phyloP scores from a whole-genome alignment of 768 basidiomycete genomes.

The Russula griseocarnosa region DNA sequence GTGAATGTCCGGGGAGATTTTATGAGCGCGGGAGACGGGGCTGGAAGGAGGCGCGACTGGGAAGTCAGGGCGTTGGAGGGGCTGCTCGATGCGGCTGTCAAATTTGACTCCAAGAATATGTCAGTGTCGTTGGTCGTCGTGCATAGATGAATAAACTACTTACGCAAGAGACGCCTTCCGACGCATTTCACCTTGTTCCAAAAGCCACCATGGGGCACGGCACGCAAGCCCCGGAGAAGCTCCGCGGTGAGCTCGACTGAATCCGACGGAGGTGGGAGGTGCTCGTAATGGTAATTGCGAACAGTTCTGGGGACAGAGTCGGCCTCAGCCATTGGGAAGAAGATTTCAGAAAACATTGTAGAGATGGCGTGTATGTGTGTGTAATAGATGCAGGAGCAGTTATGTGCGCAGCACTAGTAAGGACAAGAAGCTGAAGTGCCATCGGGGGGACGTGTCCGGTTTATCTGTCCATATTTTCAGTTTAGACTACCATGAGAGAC shows the following conservation, averaged over 20 bases:
- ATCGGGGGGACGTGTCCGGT: background rate
- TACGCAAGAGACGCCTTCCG: slow-evolving; percentile 17
- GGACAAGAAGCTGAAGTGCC: background rate
- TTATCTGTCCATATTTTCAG: slow-evolving; percentile 9
- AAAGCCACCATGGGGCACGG: background rate
- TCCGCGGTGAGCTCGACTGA: slow-evolving; percentile 3
- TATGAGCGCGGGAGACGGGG: background rate
- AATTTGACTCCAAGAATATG: slow-evolving; percentile 3
- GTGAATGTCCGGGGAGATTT: slow-evolving; percentile 10
- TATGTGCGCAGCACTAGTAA: slow-evolving; percentile 16
- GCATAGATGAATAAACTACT: background rate
- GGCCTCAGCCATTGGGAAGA: background rate
- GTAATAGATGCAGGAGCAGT: background rate
- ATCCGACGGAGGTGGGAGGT: slow-evolving; percentile 3
- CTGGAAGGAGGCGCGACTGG: slow-evolving; percentile 17
- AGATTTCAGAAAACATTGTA: slow-evolving; percentile 8
- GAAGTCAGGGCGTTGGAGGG: slow-evolving; percentile 9
- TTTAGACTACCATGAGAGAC: no score
- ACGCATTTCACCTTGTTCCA: slow-evolving; percentile 10
- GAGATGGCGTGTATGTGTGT: background rate
- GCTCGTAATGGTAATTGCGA: slow-evolving; percentile 8
- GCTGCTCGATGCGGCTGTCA: background rate
- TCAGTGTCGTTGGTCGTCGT: background rate
- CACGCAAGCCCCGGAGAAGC: slow-evolving; percentile 14
- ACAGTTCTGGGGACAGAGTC: background rate